Conservation (phyloP, 768 basidiomycete genomes). For the Leccinum disarticulatum region DNA sequence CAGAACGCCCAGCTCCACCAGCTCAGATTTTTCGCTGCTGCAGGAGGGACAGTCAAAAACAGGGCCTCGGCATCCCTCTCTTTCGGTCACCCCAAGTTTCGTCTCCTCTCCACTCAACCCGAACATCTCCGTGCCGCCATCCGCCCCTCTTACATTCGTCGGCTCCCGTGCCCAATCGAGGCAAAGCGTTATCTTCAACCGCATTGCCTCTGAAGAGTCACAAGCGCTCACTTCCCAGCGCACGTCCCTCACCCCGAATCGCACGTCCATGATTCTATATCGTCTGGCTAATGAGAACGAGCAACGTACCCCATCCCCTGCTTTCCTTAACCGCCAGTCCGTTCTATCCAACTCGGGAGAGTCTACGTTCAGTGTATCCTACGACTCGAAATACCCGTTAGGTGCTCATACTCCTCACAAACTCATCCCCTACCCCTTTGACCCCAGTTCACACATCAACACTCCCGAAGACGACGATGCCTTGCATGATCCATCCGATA, state of each 20-base stretch:
- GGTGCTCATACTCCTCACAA: conserved; percentile 31
- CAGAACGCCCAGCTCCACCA: conserved; percentile 26
- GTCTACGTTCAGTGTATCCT: conserved; percentile 46
- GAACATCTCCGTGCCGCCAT: conserved; percentile 23
- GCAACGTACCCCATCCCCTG: conserved; percentile 37
- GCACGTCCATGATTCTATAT: conserved; percentile 69
- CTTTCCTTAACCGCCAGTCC: conserved; percentile 38
- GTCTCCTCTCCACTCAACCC: conserved; percentile 57
- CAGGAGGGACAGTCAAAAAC: conserved; percentile 6
- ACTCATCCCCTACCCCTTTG: conserved; percentile 72
- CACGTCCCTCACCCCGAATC: conserved; percentile 24
- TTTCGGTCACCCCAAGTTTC: conserved; percentile 31
- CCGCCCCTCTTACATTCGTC: conserved; percentile 7
- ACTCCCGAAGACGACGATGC: conserved; percentile 72
- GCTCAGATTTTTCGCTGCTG: conserved; percentile 34
- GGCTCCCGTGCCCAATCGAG: conserved; percentile 42
- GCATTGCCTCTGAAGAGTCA: conserved; percentile 45
- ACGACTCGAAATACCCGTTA: conserved; percentile 67
- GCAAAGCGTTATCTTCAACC: conserved; percentile 41
- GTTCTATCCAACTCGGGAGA: conserved; percentile 54
- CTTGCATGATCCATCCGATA: conserved; percentile 59
- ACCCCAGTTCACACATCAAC: conserved; percentile 58
- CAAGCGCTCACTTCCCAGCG: conserved; percentile 38
- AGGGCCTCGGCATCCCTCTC: conserved; percentile 27
- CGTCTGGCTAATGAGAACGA: conserved; percentile 45